Conservation (phyloP, 805 yeast genomes). For the Suhomyces canberraensis region DNA sequence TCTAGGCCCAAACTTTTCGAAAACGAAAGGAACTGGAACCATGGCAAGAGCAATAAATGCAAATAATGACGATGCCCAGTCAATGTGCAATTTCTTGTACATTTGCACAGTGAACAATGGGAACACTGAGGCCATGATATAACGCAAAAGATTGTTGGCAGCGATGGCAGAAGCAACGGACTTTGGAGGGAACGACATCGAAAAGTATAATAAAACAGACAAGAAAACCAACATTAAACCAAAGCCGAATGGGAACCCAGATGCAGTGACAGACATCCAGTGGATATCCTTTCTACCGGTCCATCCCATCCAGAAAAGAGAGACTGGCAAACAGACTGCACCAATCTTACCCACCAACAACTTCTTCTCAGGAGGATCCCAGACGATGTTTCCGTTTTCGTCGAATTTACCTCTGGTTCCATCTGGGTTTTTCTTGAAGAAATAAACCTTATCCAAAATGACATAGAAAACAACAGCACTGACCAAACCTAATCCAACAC, state of each 20-base stretch:
- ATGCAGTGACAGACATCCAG: constrained; percentile 73
- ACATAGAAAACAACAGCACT: constrained; percentile 52
- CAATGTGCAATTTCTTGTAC: constrained; percentile 66
- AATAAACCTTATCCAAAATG: constrained; percentile 45
- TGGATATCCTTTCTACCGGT: constrained; percentile 57
- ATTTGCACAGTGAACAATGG: constrained; percentile 85
- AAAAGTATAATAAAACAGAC: constrained; percentile 63
- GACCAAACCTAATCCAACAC: constrained; percentile 67
- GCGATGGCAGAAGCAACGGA: constrained; percentile 85
- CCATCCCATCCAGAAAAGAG: constrained; percentile 84
- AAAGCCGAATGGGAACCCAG: constrained; percentile 79
- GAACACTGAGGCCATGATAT: constrained; percentile 70
- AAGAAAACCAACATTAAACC: constrained; percentile 71
- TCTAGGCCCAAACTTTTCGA: constrained; percentile 54
- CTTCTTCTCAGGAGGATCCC: constrained; percentile 60
- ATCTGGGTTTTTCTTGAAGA: constrained; percentile 57
- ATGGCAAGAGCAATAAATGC: constrained; percentile 64
- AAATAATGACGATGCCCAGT: constrained; percentile 76
- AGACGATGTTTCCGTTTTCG: constrained; percentile 50
- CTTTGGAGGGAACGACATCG: constrained; percentile 69
- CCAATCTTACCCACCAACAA: constrained; percentile 64
- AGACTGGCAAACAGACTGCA: constrained; percentile 60
- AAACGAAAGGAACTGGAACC: constrained; percentile 74
- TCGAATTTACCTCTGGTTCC: constrained; percentile 59
- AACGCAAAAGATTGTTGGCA: constrained; percentile 79